Percentiles rank a stretch among this genome's conserved stretches.
Evolutionary conservation across 208 protist genomes (phyloP).

Genomic region (Leishmania major): DNA sequence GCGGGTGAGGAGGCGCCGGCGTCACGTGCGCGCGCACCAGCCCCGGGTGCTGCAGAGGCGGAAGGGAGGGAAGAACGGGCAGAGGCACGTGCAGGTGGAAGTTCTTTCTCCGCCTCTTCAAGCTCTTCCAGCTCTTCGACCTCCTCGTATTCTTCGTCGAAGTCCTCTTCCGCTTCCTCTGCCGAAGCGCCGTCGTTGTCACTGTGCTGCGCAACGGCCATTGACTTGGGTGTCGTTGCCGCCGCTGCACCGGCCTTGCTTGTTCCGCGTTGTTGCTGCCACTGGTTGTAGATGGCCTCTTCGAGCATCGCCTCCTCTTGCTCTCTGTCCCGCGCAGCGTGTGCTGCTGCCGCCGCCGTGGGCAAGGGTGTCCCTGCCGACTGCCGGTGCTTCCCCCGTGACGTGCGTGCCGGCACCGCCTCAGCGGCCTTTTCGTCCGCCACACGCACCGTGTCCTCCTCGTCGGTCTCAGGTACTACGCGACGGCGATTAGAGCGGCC

Average conservation of each 20-base stretch:
- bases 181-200: slow-evolving; percentile 21
- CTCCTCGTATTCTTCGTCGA: slow-evolving; percentile 18
- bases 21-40: not conserved
- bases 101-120: not conserved
- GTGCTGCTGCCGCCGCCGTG: not conserved
- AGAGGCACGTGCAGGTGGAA: not conserved
- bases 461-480: slow-evolving; percentile 13
- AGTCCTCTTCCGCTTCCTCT: slow-evolving; percentile 32
- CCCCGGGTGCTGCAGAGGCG: not conserved
- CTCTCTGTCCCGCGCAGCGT: slow-evolving; percentile 8
- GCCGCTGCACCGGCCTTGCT: slow-evolving; percentile 4
- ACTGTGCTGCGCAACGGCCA: not conserved
- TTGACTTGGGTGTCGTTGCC: slow-evolving; percentile 11
- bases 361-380: not conserved
- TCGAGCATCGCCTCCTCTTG: slow-evolving; percentile 28
- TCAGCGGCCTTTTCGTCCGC: slow-evolving; percentile 31
- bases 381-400: not conserved
- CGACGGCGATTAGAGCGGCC: not conserved
- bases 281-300: slow-evolving; percentile 25
- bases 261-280: slow-evolving; percentile 17
- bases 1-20: not conserved
- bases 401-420: not conserved
- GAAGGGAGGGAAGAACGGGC: not conserved
- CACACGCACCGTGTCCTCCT: slow-evolving; percentile 29
- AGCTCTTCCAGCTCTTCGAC: slow-evolving; percentile 25